These are phyloP conservation scores for Pseudozyma flocculosa DNA, from an alignment of 1,284 basidiomycete genomes.

Conservation along the genomic window DNA sequence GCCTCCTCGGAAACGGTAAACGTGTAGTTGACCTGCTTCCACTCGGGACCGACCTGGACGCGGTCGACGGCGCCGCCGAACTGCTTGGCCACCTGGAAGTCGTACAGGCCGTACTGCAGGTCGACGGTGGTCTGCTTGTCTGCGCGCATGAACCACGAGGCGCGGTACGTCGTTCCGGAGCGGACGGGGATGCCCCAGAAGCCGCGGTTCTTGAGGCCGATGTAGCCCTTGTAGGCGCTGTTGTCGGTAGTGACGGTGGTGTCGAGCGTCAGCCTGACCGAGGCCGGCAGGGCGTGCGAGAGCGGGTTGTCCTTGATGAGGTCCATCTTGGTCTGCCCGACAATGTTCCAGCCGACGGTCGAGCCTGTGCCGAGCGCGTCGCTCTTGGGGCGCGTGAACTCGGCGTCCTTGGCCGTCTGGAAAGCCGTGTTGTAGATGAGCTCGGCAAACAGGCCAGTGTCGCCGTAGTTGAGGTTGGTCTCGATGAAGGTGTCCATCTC, in stretches of 20 bases:
- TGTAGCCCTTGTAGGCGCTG: constrained; percentile 1
- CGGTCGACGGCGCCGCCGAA: neutral
- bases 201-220: constrained; percentile 38
- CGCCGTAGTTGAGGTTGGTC: constrained; percentile 41
- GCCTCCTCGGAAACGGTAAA: constrained; percentile 5
- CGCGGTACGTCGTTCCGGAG: constrained; percentile 21
- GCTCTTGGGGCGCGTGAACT: constrained; percentile 11
- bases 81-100: constrained; percentile 7
- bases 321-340: constrained; percentile 16
- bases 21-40: constrained; percentile 17
- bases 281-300: constrained; percentile 34
- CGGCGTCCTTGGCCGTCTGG: constrained; percentile 19
- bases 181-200: constrained; percentile 41
- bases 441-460: constrained; percentile 43
- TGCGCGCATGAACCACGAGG: constrained; percentile 37
- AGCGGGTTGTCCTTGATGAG: constrained; percentile 21
- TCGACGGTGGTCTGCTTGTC: constrained; percentile 12
- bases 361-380: constrained; percentile 30
- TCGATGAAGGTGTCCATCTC: constrained; percentile 23
- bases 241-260: neutral
- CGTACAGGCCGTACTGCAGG: constrained; percentile 17
- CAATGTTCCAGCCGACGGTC: constrained; percentile 23
- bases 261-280: constrained; percentile 25
- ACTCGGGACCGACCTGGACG: constrained; percentile 12
- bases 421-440: constrained; percentile 46